Evolutionary conservation across 2,329 filamentous ascomycete genomes (phyloP), one percentile per base, ranked within the genome.

Genomic region (Paraphoma chrysanthemicola): DNA sequence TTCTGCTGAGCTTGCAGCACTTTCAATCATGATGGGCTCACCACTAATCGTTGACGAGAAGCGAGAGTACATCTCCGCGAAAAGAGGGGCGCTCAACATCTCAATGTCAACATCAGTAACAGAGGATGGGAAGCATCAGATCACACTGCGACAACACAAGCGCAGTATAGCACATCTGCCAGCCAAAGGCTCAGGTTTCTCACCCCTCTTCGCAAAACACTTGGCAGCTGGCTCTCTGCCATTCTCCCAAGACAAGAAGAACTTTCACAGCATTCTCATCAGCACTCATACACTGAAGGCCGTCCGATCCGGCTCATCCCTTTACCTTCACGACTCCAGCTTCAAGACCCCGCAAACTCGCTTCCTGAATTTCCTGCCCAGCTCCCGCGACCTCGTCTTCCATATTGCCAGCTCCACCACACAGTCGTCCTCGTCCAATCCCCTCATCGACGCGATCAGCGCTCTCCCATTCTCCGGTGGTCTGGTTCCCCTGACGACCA

Each of bases 131-230:
- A 61, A 49, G 31, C 59, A 65, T 31, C 61, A 65, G 11, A 49
- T 75, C 9, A 63, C 63, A 1, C 61, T 76, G 14, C 54, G 44
- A 31, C 62, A 67, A 31, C 64, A 69, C 42, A 72, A 66, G 39
- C 68, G 62, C 10, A 64, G 53, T 16, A 59, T 66, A 28, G 54
- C 64, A 2, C 70, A 74, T 33, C 57, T 63, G 17, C 64, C 67
- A 1, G 53, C 67, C 1, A 59, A 51, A 31, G 67, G 68, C 28
- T 69, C 69, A 1, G 57, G 67, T 7, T 66, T 67, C 44, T 75
- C 71, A n/a, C 58, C 63, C 5, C 60, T 75, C 7, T 70, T 63
- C 49, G 71, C 72, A 42, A 76, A 75, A 51, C 72, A 76, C 44
- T 49, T 75, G 8, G 70, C 71, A 9, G 64, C 61, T 9, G 71